These are phyloP conservation scores for Phascolomyces articulosus DNA, from an alignment of 371 early-diverging fungal genomes.

Conservation along the genomic window DNA sequence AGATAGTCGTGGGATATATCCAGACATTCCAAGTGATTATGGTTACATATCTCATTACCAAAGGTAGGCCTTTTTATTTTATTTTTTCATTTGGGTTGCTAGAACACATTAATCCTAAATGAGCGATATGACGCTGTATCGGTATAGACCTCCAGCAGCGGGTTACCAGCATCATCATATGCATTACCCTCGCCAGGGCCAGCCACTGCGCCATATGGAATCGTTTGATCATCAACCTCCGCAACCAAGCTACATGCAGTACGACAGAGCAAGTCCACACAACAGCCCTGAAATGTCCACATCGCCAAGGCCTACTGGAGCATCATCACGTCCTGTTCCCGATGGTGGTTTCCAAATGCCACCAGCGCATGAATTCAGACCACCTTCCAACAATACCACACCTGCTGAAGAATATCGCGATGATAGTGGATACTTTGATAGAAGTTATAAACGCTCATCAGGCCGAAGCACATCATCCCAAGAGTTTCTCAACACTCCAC, in stretches of 20 bases:
- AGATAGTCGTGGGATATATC: slow-evolving; percentile 15
- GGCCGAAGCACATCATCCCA: slow-evolving; percentile 14
- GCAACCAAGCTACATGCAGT: slow-evolving; percentile 11
- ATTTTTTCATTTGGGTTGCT: background rate
- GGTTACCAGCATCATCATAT: slow-evolving; percentile 6
- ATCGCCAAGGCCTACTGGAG: slow-evolving; percentile 3
- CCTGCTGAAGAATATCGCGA: slow-evolving; percentile 11
- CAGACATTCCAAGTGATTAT: slow-evolving; percentile 4
- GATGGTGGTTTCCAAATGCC: background rate
- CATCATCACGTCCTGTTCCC: background rate
- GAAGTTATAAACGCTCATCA: slow-evolving; percentile 20
- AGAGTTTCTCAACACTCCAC: slow-evolving; percentile 2
- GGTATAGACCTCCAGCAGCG: background rate
- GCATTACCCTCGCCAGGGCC: slow-evolving; percentile 7
- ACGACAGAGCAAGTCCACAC: slow-evolving; percentile 11
- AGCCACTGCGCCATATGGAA: slow-evolving; percentile 8
- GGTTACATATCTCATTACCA: slow-evolving; percentile 1
- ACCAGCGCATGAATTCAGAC: background rate
- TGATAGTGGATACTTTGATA: slow-evolving; percentile 18
- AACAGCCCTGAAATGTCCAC: slow-evolving; percentile 9
- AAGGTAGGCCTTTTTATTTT: slow-evolving; percentile 9
- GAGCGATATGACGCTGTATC: background rate
- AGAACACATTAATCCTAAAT: background rate
- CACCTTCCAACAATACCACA: background rate
- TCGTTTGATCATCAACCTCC: slow-evolving; percentile 11